Percentiles rank a stretch among this genome's conserved stretches.
Evolutionary conservation across 768 basidiomycete genomes (phyloP).

Genomic region (Hygrophorus pudorinus): DNA sequence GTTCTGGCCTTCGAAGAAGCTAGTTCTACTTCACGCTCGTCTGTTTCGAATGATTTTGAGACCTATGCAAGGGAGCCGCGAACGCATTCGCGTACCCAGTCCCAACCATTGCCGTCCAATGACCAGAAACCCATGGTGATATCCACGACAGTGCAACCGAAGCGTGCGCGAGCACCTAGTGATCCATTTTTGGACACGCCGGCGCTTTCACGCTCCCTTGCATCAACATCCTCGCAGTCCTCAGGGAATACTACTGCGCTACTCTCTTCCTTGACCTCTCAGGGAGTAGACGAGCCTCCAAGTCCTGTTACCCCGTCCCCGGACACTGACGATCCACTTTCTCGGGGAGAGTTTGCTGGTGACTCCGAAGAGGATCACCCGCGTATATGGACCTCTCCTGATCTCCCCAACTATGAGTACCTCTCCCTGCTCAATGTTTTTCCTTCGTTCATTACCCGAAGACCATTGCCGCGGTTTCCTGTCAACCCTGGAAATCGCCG

Average conservation of each 20-base stretch:
- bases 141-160: slow-evolving; percentile 37
- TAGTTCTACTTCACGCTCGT: slow-evolving; percentile 28
- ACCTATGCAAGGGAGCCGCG: slow-evolving; percentile 23
- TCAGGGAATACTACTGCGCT: slow-evolving; percentile 25
- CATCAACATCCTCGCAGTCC: slow-evolving; percentile 43
- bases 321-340: slow-evolving; percentile 11
- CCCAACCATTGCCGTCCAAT: slow-evolving; percentile 39
- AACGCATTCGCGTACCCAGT: slow-evolving; percentile 45
- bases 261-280: slow-evolving; percentile 21
- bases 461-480: slow-evolving; percentile 66
- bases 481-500: slow-evolving; percentile 23
- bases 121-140: slow-evolving; percentile 29
- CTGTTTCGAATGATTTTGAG: slow-evolving; percentile 20
- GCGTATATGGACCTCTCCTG: slow-evolving; percentile 75
- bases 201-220: slow-evolving; percentile 41
- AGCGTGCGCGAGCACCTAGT: slow-evolving; percentile 64
- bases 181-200: slow-evolving; percentile 77
- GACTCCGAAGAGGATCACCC: slow-evolving; percentile 22
- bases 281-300: slow-evolving; percentile 30
- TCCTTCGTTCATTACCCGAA: slow-evolving; percentile 65
- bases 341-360: slow-evolving; percentile 22
- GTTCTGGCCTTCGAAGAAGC: slow-evolving; percentile 38
- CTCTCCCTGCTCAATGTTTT: slow-evolving; percentile 60
- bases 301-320: slow-evolving; percentile 21
- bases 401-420: slow-evolving; percentile 69